phyloP scores from a whole-genome alignment of 192 early-diverging fungal genomes.

The Dispira simplex region DNA sequence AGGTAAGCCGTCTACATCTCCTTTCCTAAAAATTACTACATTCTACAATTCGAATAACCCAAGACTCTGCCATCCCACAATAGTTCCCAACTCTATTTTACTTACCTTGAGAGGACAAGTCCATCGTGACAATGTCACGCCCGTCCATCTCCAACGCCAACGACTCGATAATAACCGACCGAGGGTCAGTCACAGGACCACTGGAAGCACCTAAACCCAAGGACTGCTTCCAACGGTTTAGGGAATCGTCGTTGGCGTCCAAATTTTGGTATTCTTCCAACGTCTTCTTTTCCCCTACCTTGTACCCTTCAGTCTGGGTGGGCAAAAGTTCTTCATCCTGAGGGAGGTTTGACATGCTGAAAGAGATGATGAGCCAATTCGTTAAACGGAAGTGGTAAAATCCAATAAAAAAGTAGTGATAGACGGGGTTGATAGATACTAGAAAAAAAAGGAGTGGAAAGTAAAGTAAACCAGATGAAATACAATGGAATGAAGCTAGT shows the following conservation, averaged over 20 bases:
- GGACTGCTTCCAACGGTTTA: constrained; percentile 92
- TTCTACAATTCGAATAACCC: too few species aligned
- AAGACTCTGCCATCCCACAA: too few species aligned
- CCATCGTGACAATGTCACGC: constrained; percentile 57
- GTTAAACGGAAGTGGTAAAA: too few species aligned
- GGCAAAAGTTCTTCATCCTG: constrained; percentile 62
- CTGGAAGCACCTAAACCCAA: constrained; percentile 49
- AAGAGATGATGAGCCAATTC: neutral
- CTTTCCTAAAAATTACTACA: too few species aligned
- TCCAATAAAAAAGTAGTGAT: too few species aligned
- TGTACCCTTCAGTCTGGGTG: constrained; percentile 72
- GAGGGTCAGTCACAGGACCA: constrained; percentile 40
- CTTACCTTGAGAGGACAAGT: constrained; percentile 58
- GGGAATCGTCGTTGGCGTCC: constrained; percentile 84
- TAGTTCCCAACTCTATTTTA: neutral
- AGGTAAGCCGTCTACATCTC: too few species aligned
- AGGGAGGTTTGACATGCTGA: constrained; percentile 27
- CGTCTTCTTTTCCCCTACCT: constrained; percentile 84
- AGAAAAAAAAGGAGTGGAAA: neutral
- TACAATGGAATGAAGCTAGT: too few species aligned
- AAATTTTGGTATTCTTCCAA: constrained; percentile 67
- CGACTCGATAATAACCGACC: constrained; percentile 27
- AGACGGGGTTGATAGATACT: constrained; percentile 31
- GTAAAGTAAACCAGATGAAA: too few species aligned
- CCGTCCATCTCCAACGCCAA: constrained; percentile 36